A percentile compares a stretch with the other conserved stretches of the same genome.
phyloP scores from a whole-genome alignment of 352 stramenopile species.

The Globisporangium viniferum region DNA sequence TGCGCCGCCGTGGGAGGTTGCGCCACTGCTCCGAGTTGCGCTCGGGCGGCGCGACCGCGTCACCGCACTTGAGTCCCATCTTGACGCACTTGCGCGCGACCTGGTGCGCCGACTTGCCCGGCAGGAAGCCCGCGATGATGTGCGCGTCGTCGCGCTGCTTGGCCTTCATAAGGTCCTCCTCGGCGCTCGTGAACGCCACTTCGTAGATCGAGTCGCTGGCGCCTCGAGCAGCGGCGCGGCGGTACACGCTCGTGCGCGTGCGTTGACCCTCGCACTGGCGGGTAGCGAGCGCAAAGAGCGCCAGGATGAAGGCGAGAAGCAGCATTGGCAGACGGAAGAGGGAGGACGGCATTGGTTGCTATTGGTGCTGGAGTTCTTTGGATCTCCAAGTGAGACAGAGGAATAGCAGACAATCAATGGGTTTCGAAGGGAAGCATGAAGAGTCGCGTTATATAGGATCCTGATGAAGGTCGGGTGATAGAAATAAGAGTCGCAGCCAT shows the following conservation, averaged over 20 bases:
- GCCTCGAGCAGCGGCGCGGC: conserved; percentile 6
- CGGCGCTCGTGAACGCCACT: conserved; percentile 40
- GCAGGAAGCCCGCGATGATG: conserved; percentile 32
- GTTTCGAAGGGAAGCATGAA: no score
- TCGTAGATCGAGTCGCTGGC: conserved; percentile 17
- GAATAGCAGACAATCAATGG: no score
- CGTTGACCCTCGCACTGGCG: not conserved
- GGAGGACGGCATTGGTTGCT: no score
- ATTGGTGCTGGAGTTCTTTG: no score
- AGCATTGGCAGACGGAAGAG: not conserved
- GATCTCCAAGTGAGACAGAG: no score
- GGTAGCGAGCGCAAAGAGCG: not conserved
- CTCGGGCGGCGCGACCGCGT: conserved; percentile 21
- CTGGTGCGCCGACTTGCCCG: conserved; percentile 31
- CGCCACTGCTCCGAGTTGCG: conserved; percentile 52
- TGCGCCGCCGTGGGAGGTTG: conserved; percentile 3
- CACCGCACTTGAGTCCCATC: conserved; percentile 49
- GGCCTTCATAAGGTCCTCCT: conserved; percentile 46
- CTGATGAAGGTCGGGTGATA: no score
- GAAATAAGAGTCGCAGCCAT: no score
- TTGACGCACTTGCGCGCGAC: conserved; percentile 54
- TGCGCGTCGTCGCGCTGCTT: conserved; percentile 39
- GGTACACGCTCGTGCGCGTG: conserved; percentile 6
- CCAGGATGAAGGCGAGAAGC: not conserved
- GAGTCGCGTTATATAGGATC: no score